Base-by-base conservation (phyloP, 2,329 filamentous ascomycete genomes). In the Talaromyces funiculosus region DNA sequence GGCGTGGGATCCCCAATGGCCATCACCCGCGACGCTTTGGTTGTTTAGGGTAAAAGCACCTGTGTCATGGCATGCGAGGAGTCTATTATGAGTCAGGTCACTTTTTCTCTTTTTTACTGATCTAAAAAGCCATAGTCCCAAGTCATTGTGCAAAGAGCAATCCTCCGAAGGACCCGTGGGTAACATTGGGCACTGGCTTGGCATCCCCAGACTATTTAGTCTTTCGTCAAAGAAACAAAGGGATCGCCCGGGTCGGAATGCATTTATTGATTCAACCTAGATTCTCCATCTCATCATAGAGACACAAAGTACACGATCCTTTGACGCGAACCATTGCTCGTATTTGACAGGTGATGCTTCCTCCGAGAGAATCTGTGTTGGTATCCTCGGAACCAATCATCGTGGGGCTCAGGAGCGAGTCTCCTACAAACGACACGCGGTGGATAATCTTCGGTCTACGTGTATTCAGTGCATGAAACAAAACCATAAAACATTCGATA, bases 11-110 rank as follows among this genome's bases (percentile, higher is more conserved):
- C 54, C 42, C 31, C 29, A 26, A 40, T 18, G 60, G 24, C 47
- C 42, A 54, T 54, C 55, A 55, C 49, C 60, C 60, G 60, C 47
- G 55, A 58, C 60, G 40, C 49, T 18, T 33, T 14, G 31, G 31
- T 33, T 33, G 12, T 7, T 33, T 10, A 33, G 31, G 20, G 9
- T 20, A 18, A 40, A 8, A 20, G 49, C 37, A 20, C 18, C 51
- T 54, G 43, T 51, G 43, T 40, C 42, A 53, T 53, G 57, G 51
- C 29, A 54, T 54, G 51, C 51, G 51, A 54, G 51, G 51, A 54
- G 51, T 54, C 55, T 37, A 45, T 47, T 57, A 29, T 56, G 38
- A 20, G 31, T 9, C 16, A 7, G 22, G 35, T 29, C 33, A 54
- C 4, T 24, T 38, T 24, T 31, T 42, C 20, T 38, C 8, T 1